These are phyloP conservation scores for Brassica nigra DNA, from an alignment of 345 rosid genomes.

Conservation along the genomic window DNA sequence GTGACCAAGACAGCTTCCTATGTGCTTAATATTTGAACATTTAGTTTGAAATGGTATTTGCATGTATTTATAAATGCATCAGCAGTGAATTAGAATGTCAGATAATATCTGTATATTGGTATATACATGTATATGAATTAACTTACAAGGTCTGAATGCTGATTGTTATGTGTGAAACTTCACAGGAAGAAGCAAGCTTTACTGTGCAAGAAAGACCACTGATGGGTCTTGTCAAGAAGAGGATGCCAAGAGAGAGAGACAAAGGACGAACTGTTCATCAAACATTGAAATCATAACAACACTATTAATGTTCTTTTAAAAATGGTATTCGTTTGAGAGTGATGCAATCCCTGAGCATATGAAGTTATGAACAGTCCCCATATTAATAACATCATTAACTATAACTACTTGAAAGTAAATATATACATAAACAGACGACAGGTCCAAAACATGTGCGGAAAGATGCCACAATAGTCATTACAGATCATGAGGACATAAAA, in stretches of 20 bases:
- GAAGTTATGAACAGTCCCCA: slow-evolving; percentile 15
- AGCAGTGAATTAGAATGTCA: slow-evolving; percentile 15
- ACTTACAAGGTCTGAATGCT: slow-evolving; percentile 19
- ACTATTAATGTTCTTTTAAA: slow-evolving; percentile 4
- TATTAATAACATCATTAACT: slow-evolving; percentile 16
- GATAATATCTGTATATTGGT: background rate
- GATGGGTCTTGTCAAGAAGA: slow-evolving; percentile 45
- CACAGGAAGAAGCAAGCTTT: slow-evolving; percentile 26
- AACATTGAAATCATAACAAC: slow-evolving; percentile 37
- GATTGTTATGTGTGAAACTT: slow-evolving; percentile 25
- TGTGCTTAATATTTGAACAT: slow-evolving; percentile 12
- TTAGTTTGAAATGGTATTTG: slow-evolving; percentile 29
- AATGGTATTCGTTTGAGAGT: slow-evolving; percentile 9
- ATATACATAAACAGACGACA: slow-evolving; percentile 19
- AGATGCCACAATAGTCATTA: slow-evolving; percentile 38
- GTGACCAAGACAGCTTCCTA: slow-evolving; percentile 28
- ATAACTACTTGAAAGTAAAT: slow-evolving; percentile 22
- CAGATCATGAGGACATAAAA: slow-evolving; percentile 23
- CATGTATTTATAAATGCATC: slow-evolving; percentile 24
- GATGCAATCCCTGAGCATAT: slow-evolving; percentile 41
- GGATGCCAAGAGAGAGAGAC: slow-evolving; percentile 36
- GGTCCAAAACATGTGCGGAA: slow-evolving; percentile 36
- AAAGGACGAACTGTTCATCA: slow-evolving; percentile 42
- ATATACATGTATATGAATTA: background rate
- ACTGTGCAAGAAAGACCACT: slow-evolving; percentile 30